Conservation (phyloP, 768 basidiomycete genomes). For the Lactifluus pinguis region DNA sequence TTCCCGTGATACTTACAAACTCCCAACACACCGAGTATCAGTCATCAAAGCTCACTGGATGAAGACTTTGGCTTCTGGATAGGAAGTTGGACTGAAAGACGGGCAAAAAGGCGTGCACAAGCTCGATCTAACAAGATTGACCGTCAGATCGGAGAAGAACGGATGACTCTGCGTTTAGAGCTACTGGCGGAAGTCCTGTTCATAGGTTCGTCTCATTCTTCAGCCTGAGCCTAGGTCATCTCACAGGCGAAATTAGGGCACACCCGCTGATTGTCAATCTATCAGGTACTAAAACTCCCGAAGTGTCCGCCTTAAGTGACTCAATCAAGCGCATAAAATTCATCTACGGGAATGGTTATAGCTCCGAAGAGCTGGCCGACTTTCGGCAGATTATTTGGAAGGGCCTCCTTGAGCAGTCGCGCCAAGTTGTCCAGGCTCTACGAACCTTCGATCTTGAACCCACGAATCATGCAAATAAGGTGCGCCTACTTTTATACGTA, state of each 20-base stretch:
- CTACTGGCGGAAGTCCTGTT: slow-evolving; percentile 86
- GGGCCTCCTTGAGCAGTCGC: not conserved
- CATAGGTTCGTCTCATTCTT: slow-evolving; percentile 49
- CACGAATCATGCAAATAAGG: not conserved
- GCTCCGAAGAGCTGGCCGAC: slow-evolving; percentile 19
- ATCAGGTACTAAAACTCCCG: slow-evolving; percentile 3
- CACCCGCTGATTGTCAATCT: not conserved
- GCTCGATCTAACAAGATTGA: slow-evolving; percentile 68
- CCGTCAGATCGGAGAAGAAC: slow-evolving; percentile 76
- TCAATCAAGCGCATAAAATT: not conserved
- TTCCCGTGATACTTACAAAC: no score
- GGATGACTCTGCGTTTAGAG: slow-evolving; percentile 60
- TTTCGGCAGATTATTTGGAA: slow-evolving; percentile 3
- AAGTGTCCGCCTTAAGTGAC: not conserved
- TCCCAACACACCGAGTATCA: no score
- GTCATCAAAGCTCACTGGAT: no score
- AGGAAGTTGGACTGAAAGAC: not conserved
- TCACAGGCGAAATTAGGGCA: no score
- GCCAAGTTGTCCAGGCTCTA: not conserved
- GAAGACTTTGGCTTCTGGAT: not conserved
- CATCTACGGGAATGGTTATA: slow-evolving; percentile 33
- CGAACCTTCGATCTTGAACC: no score
- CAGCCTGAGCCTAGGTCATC: no score
- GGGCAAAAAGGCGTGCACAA: slow-evolving; percentile 23
- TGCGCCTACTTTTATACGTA: not conserved